A percentile compares a stretch with the other conserved stretches of the same genome.
phyloP scores from a whole-genome alignment of 1,284 basidiomycete species.

The Ustilago sp. region DNA sequence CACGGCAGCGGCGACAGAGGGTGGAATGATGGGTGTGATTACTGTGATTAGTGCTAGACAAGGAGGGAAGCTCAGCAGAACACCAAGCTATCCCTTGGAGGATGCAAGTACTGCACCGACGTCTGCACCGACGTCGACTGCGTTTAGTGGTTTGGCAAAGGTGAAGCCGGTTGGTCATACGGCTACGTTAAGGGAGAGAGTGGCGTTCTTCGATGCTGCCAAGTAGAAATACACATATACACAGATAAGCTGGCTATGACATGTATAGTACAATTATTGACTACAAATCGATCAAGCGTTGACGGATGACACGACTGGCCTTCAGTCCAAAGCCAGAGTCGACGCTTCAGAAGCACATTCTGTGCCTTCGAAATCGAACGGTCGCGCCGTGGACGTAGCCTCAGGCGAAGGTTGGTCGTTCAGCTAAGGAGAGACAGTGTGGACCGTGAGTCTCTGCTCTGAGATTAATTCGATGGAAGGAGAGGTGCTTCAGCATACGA shows the following conservation, averaged over 20 bases:
- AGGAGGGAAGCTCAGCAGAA: slow-evolving; percentile 20
- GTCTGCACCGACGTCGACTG: slow-evolving; percentile 17
- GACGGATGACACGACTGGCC: background rate
- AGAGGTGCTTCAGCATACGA: no score
- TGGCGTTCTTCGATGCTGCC: slow-evolving; percentile 58
- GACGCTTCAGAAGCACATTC: no score
- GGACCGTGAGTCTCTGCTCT: no score
- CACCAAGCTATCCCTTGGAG: slow-evolving; percentile 24
- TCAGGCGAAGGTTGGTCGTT: no score
- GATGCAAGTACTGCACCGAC: slow-evolving; percentile 6
- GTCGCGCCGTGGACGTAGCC: no score
- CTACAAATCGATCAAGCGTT: background rate
- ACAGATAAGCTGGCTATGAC: background rate
- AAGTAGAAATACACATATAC: slow-evolving; percentile 10
- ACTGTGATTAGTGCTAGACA: slow-evolving; percentile 18
- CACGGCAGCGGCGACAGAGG: background rate
- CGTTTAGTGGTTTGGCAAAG: slow-evolving; percentile 27
- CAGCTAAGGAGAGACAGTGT: no score
- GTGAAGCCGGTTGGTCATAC: slow-evolving; percentile 35
- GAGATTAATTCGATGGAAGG: no score
- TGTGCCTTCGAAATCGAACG: no score
- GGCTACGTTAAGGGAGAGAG: slow-evolving; percentile 49
- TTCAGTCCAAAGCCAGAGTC: no score
- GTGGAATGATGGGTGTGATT: slow-evolving; percentile 1
- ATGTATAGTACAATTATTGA: background rate